phyloP scores from a whole-genome alignment of 345 rosid species.

The Salix dunnii region DNA sequence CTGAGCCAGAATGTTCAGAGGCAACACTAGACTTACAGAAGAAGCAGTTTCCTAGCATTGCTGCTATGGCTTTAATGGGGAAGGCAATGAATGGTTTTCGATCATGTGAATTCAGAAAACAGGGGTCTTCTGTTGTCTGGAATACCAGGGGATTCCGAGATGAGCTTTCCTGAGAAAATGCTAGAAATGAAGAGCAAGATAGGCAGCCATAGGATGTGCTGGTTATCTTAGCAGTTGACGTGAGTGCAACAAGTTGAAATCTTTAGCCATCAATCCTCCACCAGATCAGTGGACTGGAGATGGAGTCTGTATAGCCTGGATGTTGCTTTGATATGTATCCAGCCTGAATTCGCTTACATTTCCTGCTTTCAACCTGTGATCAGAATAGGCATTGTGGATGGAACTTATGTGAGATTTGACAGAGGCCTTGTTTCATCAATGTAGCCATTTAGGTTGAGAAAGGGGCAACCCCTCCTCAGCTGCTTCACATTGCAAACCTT shows the following conservation, averaged over 20 bases:
- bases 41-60: conserved; percentile 79
- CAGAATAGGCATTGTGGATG: not conserved
- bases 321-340: conserved; percentile 15
- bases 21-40: conserved; percentile 24
- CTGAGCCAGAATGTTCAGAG: conserved; percentile 43
- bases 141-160: conserved; percentile 28
- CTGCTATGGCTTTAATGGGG: conserved; percentile 98
- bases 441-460: not conserved
- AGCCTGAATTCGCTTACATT: not conserved
- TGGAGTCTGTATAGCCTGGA: conserved; percentile 11
- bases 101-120: conserved; percentile 51
- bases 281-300: not conserved
- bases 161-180: not conserved
- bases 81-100: conserved; percentile 65
- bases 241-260: not conserved
- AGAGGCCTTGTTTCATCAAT: not conserved
- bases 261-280: not conserved
- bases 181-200: conserved; percentile 1
- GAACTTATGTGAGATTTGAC: not conserved
- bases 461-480: not conserved
- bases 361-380: not conserved
- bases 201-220: not conserved
- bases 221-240: not conserved
- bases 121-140: conserved; percentile 61
- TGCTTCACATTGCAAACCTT: not conserved